Evolutionary conservation across 139 green algal genomes (phyloP), one percentile per base, ranked within the genome.

Genomic region (Eudorina sp.): DNA sequence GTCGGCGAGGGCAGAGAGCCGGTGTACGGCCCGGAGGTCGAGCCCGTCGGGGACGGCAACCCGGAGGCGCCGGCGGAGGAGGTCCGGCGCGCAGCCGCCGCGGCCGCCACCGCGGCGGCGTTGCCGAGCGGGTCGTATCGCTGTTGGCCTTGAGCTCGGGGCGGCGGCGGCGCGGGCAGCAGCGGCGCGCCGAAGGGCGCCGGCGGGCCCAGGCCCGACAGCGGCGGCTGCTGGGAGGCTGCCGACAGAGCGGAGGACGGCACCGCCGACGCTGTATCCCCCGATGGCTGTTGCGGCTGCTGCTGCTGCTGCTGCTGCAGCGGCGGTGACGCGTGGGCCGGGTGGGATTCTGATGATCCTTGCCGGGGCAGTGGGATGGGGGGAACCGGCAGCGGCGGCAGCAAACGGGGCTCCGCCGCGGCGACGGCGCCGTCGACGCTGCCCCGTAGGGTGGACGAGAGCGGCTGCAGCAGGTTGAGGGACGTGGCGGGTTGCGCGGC

Each of bases 91-190:
- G 80, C 80, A 18, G 60, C 62, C 16, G 81, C 81, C 45, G 81
- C 62, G 18, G 81, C 21, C 14, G 41, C 81, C 1, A 84, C n/a
- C 18, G 34, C 36, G 36, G 68, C 68, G 36, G 62, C 62, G 31
- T 55, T 55, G 48, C 62, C 62, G 27, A 72, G 6, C 0, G 81
- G 81, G 64, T 87, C 81, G 45, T 87, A 87, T 1, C 81, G 62
- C 36, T 84, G 53, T 23, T n/a, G 53, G 70, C 31, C 16, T 14
- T 29, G 40, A 8, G 34, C 62, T 25, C 62, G 55, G 38, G 62
- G 25, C 40, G 16, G 27, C 3, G 41, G 4, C 29, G 62, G 25
- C 40, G 16, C 40, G 9, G 41, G 4, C 29, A 38, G 27, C 43
- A 27, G 36, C 43, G 60, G 16, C 31, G 70, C 9, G 70, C 40